phyloP scores from a whole-genome alignment of 2,329 filamentous ascomycete species.

The Pyrenophora graminea region DNA sequence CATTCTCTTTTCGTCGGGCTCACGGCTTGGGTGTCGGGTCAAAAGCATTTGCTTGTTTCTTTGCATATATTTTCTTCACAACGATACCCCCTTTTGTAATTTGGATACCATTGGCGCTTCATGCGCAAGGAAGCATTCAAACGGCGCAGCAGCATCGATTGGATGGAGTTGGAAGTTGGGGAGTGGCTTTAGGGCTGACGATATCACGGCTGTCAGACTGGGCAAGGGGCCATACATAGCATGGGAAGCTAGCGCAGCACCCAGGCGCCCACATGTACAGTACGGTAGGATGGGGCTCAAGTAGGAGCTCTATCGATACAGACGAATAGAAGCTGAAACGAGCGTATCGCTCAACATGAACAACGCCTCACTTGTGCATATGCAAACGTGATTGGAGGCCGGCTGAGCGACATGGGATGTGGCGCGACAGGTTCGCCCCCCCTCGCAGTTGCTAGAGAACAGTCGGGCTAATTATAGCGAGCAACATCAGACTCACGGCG shows the following conservation, averaged over 20 bases:
- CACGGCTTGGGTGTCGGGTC: constrained; percentile 10
- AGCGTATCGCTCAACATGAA: constrained; percentile 31
- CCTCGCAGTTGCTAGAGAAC: constrained; percentile 14
- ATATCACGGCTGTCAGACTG: constrained; percentile 21
- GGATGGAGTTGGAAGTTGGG: constrained; percentile 35
- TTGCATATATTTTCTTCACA: constrained; percentile 44
- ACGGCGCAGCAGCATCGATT: constrained; percentile 29
- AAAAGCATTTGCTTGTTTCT: constrained; percentile 38
- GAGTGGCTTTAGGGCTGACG: constrained; percentile 33
- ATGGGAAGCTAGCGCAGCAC: constrained; percentile 44
- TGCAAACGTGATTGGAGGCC: constrained; percentile 20
- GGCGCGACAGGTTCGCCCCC: constrained; percentile 4
- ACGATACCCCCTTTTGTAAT: constrained; percentile 49
- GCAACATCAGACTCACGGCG: constrained; percentile 8
- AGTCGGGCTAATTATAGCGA: constrained; percentile 26
- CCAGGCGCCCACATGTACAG: constrained; percentile 35
- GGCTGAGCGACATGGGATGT: constrained; percentile 5
- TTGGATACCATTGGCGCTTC: constrained; percentile 33
- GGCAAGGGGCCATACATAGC: constrained; percentile 13
- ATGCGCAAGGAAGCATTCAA: constrained; percentile 29
- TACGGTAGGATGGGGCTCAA: constrained; percentile 30
- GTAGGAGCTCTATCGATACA: constrained; percentile 19
- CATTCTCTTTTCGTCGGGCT: constrained; percentile 28
- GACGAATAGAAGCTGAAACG: constrained; percentile 30
- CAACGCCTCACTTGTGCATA: constrained; percentile 19